These are phyloP conservation scores for Sugiyamaella lignohabitans DNA, from an alignment of 805 yeast species.

Conservation along the genomic window DNA sequence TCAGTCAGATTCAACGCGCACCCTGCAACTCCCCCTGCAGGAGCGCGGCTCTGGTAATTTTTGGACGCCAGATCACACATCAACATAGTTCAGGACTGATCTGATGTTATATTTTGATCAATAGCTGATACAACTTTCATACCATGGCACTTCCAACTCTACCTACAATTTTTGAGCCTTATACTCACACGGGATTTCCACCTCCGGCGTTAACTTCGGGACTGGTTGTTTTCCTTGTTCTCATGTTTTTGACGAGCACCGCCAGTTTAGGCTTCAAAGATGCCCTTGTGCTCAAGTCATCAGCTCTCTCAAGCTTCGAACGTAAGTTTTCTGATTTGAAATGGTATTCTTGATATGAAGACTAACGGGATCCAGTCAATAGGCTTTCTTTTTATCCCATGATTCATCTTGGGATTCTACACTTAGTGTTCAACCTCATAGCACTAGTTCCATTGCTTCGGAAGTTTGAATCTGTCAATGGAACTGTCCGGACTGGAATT, in stretches of 20 bases:
- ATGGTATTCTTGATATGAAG: not conserved
- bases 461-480: constrained; percentile 63
- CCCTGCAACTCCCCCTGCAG: too few relatives aligned
- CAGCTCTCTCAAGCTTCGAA: constrained; percentile 44
- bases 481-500: constrained; percentile 81
- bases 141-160: not conserved
- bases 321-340: constrained; percentile 23
- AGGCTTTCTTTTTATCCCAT: constrained; percentile 66
- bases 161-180: constrained; percentile 11
- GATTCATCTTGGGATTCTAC: constrained; percentile 56
- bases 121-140: too few relatives aligned
- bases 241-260: constrained; percentile 11
- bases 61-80: too few relatives aligned
- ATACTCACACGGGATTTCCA: constrained; percentile 8
- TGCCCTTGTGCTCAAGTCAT: constrained; percentile 47
- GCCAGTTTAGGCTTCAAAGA: constrained; percentile 26
- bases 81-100: too few relatives aligned
- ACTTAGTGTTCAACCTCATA: constrained; percentile 52
- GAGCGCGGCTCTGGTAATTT: too few relatives aligned
- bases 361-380: constrained; percentile 29
- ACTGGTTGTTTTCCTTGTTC: constrained; percentile 18
- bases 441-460: constrained; percentile 55
- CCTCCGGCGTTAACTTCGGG: constrained; percentile 26
- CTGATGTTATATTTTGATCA: too few relatives aligned
- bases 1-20: too few relatives aligned